Percentiles rank a stretch among this genome's conserved stretches.
Conservation (phyloP, 106 monocot species). For the Acorus calamus region DNA sequence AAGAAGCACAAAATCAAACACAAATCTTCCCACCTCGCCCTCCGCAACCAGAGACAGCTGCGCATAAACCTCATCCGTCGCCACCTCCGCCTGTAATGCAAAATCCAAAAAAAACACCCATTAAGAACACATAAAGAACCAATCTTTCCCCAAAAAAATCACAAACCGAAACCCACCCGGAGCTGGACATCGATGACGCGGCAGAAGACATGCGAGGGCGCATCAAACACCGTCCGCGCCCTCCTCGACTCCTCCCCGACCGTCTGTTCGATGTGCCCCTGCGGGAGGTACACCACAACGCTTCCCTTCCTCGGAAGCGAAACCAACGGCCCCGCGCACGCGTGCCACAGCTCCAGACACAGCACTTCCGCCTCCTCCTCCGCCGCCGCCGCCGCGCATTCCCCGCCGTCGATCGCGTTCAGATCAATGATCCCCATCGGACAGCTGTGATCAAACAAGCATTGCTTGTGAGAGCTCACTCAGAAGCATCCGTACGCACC, state of each 20-base stretch:
- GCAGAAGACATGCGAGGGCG: slow-evolving; percentile 28
- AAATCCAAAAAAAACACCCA: neutral
- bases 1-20: neutral
- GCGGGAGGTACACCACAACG: slow-evolving; percentile 31
- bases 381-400: no score
- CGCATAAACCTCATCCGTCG: slow-evolving; percentile 35
- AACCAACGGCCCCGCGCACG: slow-evolving; percentile 30
- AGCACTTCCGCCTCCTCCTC: neutral
- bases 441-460: no score
- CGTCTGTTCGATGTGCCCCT: slow-evolving; percentile 28
- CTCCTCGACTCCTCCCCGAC: neutral
- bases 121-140: slow-evolving; percentile 1
- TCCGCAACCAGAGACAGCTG: slow-evolving; percentile 21
- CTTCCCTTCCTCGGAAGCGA: slow-evolving; percentile 24
- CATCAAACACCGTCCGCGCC: neutral
- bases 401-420: no score
- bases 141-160: neutral
- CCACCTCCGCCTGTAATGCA: slow-evolving; percentile 23
- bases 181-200: slow-evolving; percentile 26
- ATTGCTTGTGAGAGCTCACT: no score
- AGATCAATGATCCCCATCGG: no score
- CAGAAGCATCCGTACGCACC: no score
- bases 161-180: slow-evolving; percentile 8
- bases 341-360: slow-evolving; percentile 27
- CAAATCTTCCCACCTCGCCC: slow-evolving; percentile 4